Evolutionary conservation across 2,329 filamentous ascomycete species (phyloP), one percentile per base, ranked within the genome.

Genomic region (Phaeophleospora eucalypticola): DNA sequence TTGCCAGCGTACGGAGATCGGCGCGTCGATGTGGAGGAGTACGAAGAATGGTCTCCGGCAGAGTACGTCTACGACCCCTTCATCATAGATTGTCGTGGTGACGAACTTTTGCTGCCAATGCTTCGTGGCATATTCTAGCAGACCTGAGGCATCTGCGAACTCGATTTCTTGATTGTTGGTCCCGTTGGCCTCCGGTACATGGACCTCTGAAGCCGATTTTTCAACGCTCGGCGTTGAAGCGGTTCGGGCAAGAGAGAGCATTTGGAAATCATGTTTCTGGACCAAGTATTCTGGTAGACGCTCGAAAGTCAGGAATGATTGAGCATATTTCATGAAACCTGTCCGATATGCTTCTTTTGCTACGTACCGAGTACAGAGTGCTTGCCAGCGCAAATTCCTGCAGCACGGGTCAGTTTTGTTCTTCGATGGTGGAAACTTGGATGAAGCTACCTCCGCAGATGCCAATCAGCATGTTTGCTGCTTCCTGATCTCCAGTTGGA

Each of bases 371-470:
- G 89, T 55, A 97, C 87, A 8, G 89, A 88, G 65, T 83, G 84
- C 73, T 96, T 97, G 62, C 93, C 93, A 40, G 91, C 84, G 72
- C 90, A 97, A 61, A 96, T 91, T 62, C 87, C 90, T 93, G 62
- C 43, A 8, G 14, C 17, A 10, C 27, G 14, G n/a, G n/a, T n/a
- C n/a, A n/a, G n/a, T n/a, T n/a, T n/a, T n/a, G n/a, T n/a, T n/a
- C 6, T 37, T 18, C 36, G 19, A n/a, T 36, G n/a, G 12, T 16
- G 34, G 24, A n/a, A 21, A 24, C 18, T 36, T 24, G 10, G 27
- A 38, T 8, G 2, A 17, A 19, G 69, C 63, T 75, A 85, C 84
- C 82, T 63, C 84, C 84, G 60, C 86, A 89, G 50, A 90, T 77
- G 45, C 86, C 86, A 53, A 89, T 85, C 34, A 50, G 43, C 47